phyloP scores from a whole-genome alignment of 805 yeast genomes.

The Cephaloascus albidus region DNA sequence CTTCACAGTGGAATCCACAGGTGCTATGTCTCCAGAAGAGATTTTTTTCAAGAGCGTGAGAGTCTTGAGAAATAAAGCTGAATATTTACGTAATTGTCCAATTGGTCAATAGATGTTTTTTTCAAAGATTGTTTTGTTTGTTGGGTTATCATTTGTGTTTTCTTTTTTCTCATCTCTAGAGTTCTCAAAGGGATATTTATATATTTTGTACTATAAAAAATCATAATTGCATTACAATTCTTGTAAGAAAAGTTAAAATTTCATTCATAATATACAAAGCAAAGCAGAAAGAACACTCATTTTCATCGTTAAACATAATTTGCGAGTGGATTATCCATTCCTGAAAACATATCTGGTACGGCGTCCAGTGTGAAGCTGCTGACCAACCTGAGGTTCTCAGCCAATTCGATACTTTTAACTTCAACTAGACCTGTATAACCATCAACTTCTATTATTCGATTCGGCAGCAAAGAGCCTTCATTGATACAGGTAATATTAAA shows the following conservation, averaged over 20 bases:
- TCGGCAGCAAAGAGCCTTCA: background rate
- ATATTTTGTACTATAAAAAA: background rate
- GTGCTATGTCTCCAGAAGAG: slow-evolving; percentile 96
- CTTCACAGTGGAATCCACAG: slow-evolving; percentile 89
- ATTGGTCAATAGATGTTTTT: slow-evolving; percentile 38
- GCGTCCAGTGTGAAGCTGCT: too few relatives aligned
- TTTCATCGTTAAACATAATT: too few relatives aligned
- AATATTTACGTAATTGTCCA: slow-evolving; percentile 70
- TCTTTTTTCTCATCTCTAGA: too few relatives aligned
- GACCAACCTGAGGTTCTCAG: background rate
- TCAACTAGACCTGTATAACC: background rate
- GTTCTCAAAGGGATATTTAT: too few relatives aligned
- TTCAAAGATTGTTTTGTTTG: background rate
- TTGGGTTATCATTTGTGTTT: background rate
- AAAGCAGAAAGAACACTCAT: too few relatives aligned
- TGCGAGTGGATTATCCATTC: too few relatives aligned
- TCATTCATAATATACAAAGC: too few relatives aligned
- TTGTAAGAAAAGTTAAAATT: too few relatives aligned
- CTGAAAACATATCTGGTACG: too few relatives aligned
- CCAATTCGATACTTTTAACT: background rate
- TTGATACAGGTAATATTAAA: slow-evolving; percentile 1
- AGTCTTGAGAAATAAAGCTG: slow-evolving; percentile 78
- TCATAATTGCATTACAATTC: background rate
- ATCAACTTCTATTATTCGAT: background rate
- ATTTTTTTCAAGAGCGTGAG: slow-evolving; percentile 86